Percentiles rank a stretch among this genome's conserved stretches.
Conservation (phyloP, 805 yeast species). For the Sugiyamaella valdiviana region DNA sequence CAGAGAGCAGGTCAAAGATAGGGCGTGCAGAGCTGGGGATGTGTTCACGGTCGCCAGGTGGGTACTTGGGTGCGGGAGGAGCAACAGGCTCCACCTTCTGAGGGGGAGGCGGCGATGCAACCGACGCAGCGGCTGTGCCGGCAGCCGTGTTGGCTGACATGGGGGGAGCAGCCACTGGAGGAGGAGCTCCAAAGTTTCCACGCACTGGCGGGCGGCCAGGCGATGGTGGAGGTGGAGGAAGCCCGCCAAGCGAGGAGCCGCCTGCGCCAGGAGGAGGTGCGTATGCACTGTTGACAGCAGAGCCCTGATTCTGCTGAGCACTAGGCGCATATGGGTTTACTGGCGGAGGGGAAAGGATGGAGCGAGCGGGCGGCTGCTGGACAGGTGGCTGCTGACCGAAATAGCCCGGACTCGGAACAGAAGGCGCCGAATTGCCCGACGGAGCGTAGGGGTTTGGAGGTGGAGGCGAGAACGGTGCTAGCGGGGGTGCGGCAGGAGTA, state of each 20-base stretch:
- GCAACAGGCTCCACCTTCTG: constrained; percentile 22
- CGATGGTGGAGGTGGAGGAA: constrained; percentile 2
- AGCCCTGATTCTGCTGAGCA: not conserved
- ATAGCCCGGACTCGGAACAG: not conserved
- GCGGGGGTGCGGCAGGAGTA: constrained; percentile 16
- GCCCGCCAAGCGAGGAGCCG: not conserved
- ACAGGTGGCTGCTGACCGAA: not conserved
- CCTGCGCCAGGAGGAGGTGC: constrained; percentile 20
- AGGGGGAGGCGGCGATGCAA: constrained; percentile 16
- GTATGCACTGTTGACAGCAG: constrained; percentile 11
- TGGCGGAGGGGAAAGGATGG: constrained; percentile 22
- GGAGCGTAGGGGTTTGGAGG: constrained; percentile 24
- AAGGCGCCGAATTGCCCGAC: constrained; percentile 1
- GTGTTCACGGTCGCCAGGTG: constrained; percentile 64
- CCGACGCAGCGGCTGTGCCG: constrained; percentile 13
- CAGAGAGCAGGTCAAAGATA: constrained; percentile 51
- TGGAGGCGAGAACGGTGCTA: constrained; percentile 17
- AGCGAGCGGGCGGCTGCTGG: constrained; percentile 17
- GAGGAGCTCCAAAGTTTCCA: constrained; percentile 9
- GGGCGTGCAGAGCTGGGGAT: constrained; percentile 54
- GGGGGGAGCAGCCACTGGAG: constrained; percentile 15
- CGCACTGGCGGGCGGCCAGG: constrained; percentile 6
- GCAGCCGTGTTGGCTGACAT: constrained; percentile 10
- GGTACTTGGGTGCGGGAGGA: constrained; percentile 33
- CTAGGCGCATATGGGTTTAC: constrained; percentile 18